These are phyloP conservation scores for Umbelopsis ramanniana DNA, from an alignment of 192 early-diverging fungal genomes.

Conservation along the genomic window DNA sequence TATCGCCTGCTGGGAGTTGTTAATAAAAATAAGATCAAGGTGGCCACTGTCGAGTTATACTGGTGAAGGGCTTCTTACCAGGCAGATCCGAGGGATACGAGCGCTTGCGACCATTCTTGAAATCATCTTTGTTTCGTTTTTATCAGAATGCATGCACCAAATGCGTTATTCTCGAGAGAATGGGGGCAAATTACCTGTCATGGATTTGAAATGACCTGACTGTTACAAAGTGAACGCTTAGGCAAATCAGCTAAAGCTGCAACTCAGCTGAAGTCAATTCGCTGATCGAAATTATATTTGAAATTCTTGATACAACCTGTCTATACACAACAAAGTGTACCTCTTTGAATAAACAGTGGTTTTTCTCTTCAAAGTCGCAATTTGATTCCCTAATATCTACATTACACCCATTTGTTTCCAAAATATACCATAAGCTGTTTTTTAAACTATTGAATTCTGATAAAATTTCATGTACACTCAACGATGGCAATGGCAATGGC, in stretches of 20 bases:
- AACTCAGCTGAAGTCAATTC: too few relatives aligned
- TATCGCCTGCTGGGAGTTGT: neutral
- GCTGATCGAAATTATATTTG: too few relatives aligned
- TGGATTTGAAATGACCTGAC: neutral
- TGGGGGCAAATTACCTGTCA: neutral
- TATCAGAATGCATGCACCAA: neutral
- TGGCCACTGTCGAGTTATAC: neutral
- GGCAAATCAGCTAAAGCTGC: neutral
- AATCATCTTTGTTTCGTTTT: neutral
- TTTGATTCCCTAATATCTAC: neutral
- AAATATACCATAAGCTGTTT: too few relatives aligned
- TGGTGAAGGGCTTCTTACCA: neutral
- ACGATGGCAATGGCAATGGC: too few relatives aligned
- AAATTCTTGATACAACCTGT: too few relatives aligned
- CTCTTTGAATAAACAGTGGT: neutral
- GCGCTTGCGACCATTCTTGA: conserved; percentile 16
- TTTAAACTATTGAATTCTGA: too few relatives aligned
- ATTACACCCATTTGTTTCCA: too few relatives aligned
- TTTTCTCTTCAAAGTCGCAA: neutral
- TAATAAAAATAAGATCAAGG: neutral
- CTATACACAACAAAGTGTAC: too few relatives aligned
- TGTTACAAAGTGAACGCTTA: neutral
- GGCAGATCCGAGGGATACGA: conserved; percentile 1
- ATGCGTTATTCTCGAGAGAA: neutral
- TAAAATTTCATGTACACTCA: too few relatives aligned